Evolutionary conservation across 2,329 filamentous ascomycete species (phyloP), one percentile per base, ranked within the genome.

Genomic region (Fusarium miscanthi): DNA sequence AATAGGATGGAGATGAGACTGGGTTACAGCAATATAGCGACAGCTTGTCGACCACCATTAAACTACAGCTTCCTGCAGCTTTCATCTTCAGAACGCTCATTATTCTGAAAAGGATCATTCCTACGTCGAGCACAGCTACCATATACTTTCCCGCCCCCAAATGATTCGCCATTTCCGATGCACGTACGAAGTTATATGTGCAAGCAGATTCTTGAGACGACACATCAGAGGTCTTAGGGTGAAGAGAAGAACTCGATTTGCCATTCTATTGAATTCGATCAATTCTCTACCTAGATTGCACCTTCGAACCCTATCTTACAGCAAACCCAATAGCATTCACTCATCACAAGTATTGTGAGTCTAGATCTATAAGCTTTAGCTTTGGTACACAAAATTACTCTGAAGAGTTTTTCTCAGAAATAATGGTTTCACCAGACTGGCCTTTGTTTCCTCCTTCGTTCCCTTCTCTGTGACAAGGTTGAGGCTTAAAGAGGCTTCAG

Each of bases 341-440:
- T n/a, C 23, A 4, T 27, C 33, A 38, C 9, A 40, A 42, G 33
- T 53, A 27, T 52, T 4, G 23, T 52, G 17, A 8, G 14, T 6
- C 31, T 2, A 21, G 37, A 16, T 5, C 17, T 52, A 27, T 14
- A 2, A 4, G 23, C 46, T 33, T 21, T 16, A 51, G 31, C 31
- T 35, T 51, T 5, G 3, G 25, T 25, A 4, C 23, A n/a, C 13
- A 40, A 53, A n/a, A 0, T 40, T 27, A 17, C 49, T 40, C 10
- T 13, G 19, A 53, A n/a, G 14, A 17, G 5, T 1, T 3, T 43
- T 27, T 2, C n/a, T 2, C 30, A 0, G 0, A 27, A 17, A 13
- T 17, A n/a, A 3, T 40, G 13, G 10, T 38, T n/a, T 3, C 9
- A 1, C 23, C 3, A 27, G 13, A 1, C 4, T 14, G 17, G 0